Conservation (phyloP, 352 stramenopile genomes). For the Phytophthora fragariae region DNA sequence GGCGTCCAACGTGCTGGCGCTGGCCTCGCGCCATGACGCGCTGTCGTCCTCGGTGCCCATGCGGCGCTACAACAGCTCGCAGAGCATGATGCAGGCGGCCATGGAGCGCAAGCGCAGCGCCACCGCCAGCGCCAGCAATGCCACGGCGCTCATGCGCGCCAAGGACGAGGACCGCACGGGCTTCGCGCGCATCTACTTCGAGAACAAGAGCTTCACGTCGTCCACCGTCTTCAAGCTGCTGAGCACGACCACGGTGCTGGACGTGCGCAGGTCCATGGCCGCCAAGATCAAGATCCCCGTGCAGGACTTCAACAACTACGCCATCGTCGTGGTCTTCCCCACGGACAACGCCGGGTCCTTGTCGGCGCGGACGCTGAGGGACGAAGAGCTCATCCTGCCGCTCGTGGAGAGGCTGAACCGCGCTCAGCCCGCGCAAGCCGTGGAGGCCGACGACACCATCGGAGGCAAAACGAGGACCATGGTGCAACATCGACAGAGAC, state of each 20-base stretch:
- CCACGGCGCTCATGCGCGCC: slow-evolving; percentile 28
- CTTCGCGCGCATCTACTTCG: slow-evolving; percentile 88
- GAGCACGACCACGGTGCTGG: slow-evolving; percentile 69
- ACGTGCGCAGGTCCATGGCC: slow-evolving; percentile 83
- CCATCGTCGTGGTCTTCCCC: slow-evolving; percentile 84
- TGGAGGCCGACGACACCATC: slow-evolving; percentile 61
- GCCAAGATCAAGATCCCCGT: slow-evolving; percentile 82
- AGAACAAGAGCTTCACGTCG: slow-evolving; percentile 84
- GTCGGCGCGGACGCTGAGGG: slow-evolving; percentile 73
- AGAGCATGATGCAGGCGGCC: slow-evolving; percentile 33
- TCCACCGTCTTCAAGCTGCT: slow-evolving; percentile 85
- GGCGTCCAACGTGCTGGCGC: slow-evolving; percentile 42
- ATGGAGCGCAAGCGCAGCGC: slow-evolving; percentile 38
- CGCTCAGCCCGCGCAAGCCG: slow-evolving; percentile 39
- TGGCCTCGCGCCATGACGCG: slow-evolving; percentile 29
- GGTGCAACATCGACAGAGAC: slow-evolving; percentile 64
- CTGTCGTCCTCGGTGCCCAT: slow-evolving; percentile 37
- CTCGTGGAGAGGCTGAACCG: slow-evolving; percentile 77
- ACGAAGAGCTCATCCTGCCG: slow-evolving; percentile 82
- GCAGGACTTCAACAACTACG: slow-evolving; percentile 74
- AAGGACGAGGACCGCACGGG: slow-evolving; percentile 59
- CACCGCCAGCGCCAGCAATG: slow-evolving; percentile 12
- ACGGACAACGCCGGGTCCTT: slow-evolving; percentile 65
- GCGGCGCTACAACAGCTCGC: slow-evolving; percentile 42
- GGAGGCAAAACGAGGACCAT: slow-evolving; percentile 53